Percentiles rank a stretch among this genome's conserved stretches.
phyloP scores from a whole-genome alignment of 768 basidiomycete species.

The Lentinula detonsa region DNA sequence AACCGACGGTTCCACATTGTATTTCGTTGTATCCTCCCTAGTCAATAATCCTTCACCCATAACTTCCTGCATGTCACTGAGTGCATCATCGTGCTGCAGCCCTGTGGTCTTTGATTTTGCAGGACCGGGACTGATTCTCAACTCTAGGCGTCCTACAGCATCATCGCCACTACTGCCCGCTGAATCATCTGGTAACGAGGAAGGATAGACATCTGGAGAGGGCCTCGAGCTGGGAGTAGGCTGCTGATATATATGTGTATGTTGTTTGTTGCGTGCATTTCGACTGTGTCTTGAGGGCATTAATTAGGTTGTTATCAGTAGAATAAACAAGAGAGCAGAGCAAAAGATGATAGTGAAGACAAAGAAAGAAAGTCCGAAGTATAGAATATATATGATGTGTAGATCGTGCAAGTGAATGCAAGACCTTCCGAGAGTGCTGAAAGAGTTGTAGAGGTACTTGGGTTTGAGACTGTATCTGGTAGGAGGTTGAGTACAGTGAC shows the following conservation, averaged over 20 bases:
- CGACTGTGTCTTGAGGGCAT: conserved; percentile 11
- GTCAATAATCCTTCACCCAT: neutral
- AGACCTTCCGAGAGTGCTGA: neutral
- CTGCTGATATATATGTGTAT: conserved; percentile 6
- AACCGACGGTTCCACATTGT: neutral
- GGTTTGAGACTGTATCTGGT: conserved; percentile 2
- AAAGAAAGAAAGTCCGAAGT: conserved; percentile 1
- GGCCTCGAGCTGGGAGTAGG: conserved; percentile 4
- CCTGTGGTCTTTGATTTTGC: neutral
- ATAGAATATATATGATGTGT: neutral
- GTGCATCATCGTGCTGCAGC: neutral
- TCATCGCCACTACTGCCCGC: conserved; percentile 6
- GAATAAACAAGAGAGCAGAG: neutral
- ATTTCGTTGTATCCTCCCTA: neutral
- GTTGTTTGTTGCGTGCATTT: conserved; percentile 10
- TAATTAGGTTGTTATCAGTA: conserved; percentile 6
- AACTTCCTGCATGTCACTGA: neutral
- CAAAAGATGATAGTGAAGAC: neutral
- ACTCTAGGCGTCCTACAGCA: neutral
- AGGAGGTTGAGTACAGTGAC: neutral
- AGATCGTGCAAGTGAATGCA: conserved; percentile 6
- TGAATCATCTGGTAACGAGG: conserved; percentile 6
- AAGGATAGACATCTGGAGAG: conserved; percentile 2
- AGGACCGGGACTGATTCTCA: neutral
- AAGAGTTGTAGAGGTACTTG: neutral